Evolutionary conservation across 208 protist genomes (phyloP), one percentile per base, ranked within the genome.

Genomic region (Angomonas ambiguus): DNA sequence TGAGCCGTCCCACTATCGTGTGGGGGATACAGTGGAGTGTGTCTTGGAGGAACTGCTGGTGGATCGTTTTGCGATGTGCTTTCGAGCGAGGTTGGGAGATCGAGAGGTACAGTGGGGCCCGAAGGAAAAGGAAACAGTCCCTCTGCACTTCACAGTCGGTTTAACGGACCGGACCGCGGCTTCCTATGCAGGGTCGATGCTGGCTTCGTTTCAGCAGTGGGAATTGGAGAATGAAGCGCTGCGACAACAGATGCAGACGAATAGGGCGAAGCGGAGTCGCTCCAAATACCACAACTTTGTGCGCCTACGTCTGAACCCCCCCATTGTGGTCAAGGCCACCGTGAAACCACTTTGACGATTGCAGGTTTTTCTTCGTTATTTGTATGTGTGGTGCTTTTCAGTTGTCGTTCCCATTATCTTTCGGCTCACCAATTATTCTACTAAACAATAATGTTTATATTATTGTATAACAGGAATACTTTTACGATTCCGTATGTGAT

Each of bases 251-350:
- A 3, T 20, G 20, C 25, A 28, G 25, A 25, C 34, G 6, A 58
- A 49, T 8, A 53, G 27, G 20, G 83, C 84, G 8, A 82, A 71
- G 34, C 79, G 87, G n/a, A 95, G 90, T 71, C 71, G 79, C 11
- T 41, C 75, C n/a, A 95, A 95, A 65, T 95, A 84, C 65, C 79
- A 85, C 69, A 95, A 95, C 71, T 95, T 93, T 67, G 58, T 85
- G 16, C 73, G 80, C 24, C 65, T 51, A 31, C 33, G 32, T 25
- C 57, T 83, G n/a, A 33, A 6, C 24, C 53, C 34, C 1, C 59
- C 42, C 25, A 24, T 83, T 30, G 16, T 32, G 42, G 35, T 77
- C 34, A 22, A 20, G 20, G 76, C 71, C 38, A 48, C 38, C 18
- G 38, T 48, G 38, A 8, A n/a, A 16, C 8, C 38, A 16, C 16